Conservation (phyloP, 176 grass and related monocot species). For the Raddia guianensis region DNA sequence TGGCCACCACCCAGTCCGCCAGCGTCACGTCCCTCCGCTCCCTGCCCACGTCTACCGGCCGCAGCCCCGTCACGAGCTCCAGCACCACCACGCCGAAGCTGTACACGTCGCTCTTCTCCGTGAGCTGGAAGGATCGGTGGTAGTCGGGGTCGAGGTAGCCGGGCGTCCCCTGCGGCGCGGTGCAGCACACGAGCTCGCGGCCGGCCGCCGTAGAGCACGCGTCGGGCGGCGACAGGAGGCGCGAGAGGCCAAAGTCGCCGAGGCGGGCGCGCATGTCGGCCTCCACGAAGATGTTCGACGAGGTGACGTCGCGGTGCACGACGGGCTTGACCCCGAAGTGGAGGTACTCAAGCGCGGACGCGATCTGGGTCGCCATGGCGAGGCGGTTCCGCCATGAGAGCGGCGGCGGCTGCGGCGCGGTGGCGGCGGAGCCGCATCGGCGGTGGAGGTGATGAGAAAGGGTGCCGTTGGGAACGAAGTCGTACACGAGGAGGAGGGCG, state of each 20-base stretch:
- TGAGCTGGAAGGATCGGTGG: conserved; percentile 88
- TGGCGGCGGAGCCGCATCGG: background rate
- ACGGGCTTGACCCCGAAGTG: conserved; percentile 91
- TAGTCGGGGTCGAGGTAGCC: conserved; percentile 97
- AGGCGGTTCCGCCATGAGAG: conserved; percentile 72
- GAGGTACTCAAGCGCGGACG: conserved; percentile 89
- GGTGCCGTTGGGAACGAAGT: conserved; percentile 95
- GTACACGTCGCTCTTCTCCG: conserved; percentile 97
- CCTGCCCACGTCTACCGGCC: conserved; percentile 78
- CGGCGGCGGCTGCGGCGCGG: conserved; percentile 25
- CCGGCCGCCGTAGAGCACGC: conserved; percentile 60
- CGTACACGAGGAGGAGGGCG: conserved; percentile 88
- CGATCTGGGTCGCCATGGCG: conserved; percentile 86
- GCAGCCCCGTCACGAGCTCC: conserved; percentile 84
- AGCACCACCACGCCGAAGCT: conserved; percentile 97
- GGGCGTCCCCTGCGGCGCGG: conserved; percentile 89
- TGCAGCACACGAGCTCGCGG: conserved; percentile 85
- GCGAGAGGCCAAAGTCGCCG: conserved; percentile 95
- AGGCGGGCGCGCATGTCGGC: conserved; percentile 87
- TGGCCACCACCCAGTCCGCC: conserved; percentile 82
- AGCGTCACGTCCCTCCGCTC: conserved; percentile 82
- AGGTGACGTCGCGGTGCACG: conserved; percentile 96
- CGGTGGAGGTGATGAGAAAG: conserved; percentile 91
- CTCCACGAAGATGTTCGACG: conserved; percentile 93
- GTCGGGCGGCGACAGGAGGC: conserved; percentile 65